Evolutionary conservation across 169 alveolate species (phyloP).

Genomic region (Plasmodium yoelii): DNA sequence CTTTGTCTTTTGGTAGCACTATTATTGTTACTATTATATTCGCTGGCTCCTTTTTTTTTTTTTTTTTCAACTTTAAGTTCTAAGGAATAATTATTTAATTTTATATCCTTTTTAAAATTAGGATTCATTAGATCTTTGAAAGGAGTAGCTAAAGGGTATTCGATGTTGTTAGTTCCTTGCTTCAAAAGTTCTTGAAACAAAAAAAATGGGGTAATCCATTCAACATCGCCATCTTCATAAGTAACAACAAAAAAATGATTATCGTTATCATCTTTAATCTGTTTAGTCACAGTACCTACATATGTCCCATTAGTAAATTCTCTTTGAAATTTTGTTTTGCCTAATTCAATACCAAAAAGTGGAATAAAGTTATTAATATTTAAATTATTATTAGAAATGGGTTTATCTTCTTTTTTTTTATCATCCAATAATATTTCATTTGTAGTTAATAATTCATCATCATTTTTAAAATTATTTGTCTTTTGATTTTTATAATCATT

Average conservation of each 20-base stretch:
- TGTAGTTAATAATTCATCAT: neutral
- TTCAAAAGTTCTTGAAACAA: constrained; percentile 74
- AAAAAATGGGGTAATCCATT: constrained; percentile 74
- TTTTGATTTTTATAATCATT: neutral
- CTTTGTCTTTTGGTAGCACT: constrained; percentile 50
- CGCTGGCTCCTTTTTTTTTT: constrained; percentile 48
- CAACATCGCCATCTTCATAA: constrained; percentile 76
- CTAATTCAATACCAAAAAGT: constrained; percentile 67
- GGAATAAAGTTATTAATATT: constrained; percentile 51
- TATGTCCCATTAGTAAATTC: constrained; percentile 75
- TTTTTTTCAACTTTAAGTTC: constrained; percentile 66
- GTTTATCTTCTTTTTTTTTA: neutral
- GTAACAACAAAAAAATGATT: constrained; percentile 69
- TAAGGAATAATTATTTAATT: constrained; percentile 36
- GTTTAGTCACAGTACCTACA: constrained; percentile 75
- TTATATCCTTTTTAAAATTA: constrained; percentile 59
- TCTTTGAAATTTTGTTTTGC: constrained; percentile 75
- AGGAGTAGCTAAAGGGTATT: constrained; percentile 66
- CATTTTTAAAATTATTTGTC: neutral
- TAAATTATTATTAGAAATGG: neutral
- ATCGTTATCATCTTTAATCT: constrained; percentile 60
- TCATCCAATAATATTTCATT: neutral
- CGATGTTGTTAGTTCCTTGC: constrained; percentile 62
- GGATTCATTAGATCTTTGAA: constrained; percentile 64
- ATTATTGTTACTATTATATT: constrained; percentile 42